Percentiles rank a stretch among this genome's conserved stretches.
phyloP scores from a whole-genome alignment of 2,329 filamentous ascomycete genomes.

The Trichoderma sp. region DNA sequence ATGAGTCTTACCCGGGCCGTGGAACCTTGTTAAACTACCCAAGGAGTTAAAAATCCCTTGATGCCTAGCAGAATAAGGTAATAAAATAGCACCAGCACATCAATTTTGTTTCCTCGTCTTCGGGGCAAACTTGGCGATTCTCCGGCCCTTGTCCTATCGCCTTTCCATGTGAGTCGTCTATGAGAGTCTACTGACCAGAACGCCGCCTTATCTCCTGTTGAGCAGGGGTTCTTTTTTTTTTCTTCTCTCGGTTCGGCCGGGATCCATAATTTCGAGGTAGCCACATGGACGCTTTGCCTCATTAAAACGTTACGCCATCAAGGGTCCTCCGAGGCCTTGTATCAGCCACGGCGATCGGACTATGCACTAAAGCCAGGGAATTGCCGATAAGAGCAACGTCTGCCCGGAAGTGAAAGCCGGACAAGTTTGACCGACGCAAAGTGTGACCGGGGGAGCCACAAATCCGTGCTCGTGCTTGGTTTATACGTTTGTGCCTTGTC shows the following conservation, averaged over 20 bases:
- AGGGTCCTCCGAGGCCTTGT: background rate
- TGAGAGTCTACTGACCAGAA: background rate
- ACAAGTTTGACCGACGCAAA: background rate
- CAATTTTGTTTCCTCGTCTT: background rate
- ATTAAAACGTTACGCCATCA: background rate
- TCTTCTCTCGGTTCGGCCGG: slow-evolving; percentile 2
- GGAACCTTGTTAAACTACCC: background rate
- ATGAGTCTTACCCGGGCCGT: slow-evolving; percentile 3
- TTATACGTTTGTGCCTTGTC: background rate
- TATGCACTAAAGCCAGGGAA: background rate
- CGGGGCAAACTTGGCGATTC: background rate
- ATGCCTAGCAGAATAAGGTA: background rate
- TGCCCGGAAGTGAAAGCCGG: background rate
- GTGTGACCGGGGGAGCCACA: background rate
- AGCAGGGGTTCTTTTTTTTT: background rate
- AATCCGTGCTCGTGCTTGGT: background rate
- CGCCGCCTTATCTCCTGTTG: slow-evolving; percentile 6
- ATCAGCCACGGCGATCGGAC: slow-evolving; percentile 3
- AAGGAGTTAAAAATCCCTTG: background rate
- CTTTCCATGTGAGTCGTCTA: background rate
- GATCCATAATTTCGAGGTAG: slow-evolving; percentile 1
- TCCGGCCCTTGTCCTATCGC: background rate
- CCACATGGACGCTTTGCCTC: slow-evolving; percentile 10
- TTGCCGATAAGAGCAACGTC: background rate
- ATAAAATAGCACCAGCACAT: background rate